Evolutionary conservation across 495 filamentous ascomycete species (phyloP).

Genomic region (Aspergillus baeticus): DNA sequence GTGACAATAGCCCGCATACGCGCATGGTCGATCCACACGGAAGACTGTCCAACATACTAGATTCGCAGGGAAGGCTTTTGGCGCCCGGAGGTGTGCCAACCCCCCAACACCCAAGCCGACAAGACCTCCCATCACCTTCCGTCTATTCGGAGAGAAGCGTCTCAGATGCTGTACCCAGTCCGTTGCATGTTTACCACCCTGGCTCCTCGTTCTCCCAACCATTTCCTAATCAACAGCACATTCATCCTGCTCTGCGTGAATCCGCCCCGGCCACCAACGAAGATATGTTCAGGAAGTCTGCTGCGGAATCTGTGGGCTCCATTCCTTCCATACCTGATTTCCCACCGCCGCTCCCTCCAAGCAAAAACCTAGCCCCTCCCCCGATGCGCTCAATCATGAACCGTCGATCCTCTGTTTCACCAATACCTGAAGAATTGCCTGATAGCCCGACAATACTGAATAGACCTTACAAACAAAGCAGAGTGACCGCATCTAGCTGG

Average conservation of each 20-base stretch:
- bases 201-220: conserved; percentile 51
- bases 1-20: conserved; percentile 33
- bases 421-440: conserved; percentile 80
- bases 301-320: conserved; percentile 33
- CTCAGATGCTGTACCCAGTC: conserved; percentile 47
- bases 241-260: conserved; percentile 26
- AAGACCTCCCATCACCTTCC: conserved; percentile 42
- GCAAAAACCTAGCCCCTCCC: conserved; percentile 24
- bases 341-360: conserved; percentile 22
- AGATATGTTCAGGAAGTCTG: conserved; percentile 36
- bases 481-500: conserved; percentile 74
- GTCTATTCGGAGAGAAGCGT: conserved; percentile 51
- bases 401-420: conserved; percentile 75
- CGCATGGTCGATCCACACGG: conserved; percentile 32
- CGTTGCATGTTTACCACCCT: conserved; percentile 48
- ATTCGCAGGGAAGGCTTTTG: conserved; percentile 41
- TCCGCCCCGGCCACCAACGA: conserved; percentile 33
- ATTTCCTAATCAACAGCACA: conserved; percentile 30
- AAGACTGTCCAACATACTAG: conserved; percentile 36
- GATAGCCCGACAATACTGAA: conserved; percentile 50
- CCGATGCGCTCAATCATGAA: conserved; percentile 23
- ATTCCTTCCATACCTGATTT: conserved; percentile 48
- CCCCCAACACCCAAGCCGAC: conserved; percentile 61
- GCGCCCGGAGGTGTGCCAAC: conserved; percentile 57
- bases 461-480: conserved; percentile 79